Evolutionary conservation across 2,329 filamentous ascomycete genomes (phyloP).

Genomic region (Phaeosphaeria sp.): DNA sequence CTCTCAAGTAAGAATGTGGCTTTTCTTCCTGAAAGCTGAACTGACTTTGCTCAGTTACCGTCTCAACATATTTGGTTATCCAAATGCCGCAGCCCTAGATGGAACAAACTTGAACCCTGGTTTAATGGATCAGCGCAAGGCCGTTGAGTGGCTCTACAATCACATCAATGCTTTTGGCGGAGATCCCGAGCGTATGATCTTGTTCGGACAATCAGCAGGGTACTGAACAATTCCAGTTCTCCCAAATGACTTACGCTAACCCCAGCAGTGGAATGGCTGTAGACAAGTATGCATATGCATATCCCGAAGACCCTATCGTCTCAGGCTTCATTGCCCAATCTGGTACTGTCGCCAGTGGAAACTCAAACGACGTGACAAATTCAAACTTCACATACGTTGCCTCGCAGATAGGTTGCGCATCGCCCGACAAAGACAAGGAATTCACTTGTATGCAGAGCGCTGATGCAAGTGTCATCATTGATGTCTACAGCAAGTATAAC

Average conservation of each 20-base stretch:
- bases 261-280: slow-evolving; percentile 41
- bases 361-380: slow-evolving; percentile 12
- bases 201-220: slow-evolving; percentile 47
- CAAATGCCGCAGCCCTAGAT: slow-evolving; percentile 35
- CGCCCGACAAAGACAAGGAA: slow-evolving; percentile 20
- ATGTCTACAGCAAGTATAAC: slow-evolving; percentile 36
- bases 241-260: slow-evolving; percentile 1
- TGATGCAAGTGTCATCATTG: slow-evolving; percentile 38
- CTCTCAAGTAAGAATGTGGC: slow-evolving; percentile 34
- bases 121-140: slow-evolving; percentile 48
- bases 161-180: slow-evolving; percentile 45
- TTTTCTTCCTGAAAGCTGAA: neutral
- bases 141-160: slow-evolving; percentile 46
- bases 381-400: slow-evolving; percentile 35
- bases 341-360: slow-evolving; percentile 17
- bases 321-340: slow-evolving; percentile 52
- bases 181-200: slow-evolving; percentile 42
- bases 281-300: slow-evolving; percentile 58
- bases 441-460: slow-evolving; percentile 47
- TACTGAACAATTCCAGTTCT: neutral
- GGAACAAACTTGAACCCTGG: slow-evolving; percentile 40
- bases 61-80: slow-evolving; percentile 47
- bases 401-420: slow-evolving; percentile 25
- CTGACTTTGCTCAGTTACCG: slow-evolving; percentile 28
- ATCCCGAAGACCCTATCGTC: slow-evolving; percentile 55